Evolutionary conservation across 2,329 filamentous ascomycete genomes (phyloP), one percentile per base, ranked within the genome.

Genomic region (Paecilomyces formosus): DNA sequence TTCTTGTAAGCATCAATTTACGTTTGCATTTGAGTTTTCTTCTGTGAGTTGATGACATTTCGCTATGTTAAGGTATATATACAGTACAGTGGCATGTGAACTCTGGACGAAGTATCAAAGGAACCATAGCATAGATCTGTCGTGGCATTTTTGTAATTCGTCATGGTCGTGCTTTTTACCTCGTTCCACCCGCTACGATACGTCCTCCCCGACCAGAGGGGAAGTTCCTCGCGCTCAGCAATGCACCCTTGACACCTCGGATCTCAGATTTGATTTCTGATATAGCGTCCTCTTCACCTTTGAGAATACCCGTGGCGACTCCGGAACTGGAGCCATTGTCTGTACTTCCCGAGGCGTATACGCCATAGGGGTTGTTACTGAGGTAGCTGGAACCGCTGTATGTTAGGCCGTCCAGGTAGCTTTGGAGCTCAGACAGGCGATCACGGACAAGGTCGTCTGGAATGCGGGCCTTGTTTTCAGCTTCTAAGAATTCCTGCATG

Each of bases 221-320:
- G 62, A 88, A 88, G 61, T 86, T 84, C 62, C 82, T 81, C 8
- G 84, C 82, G 67, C 83, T 86, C 61, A 88, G 68, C 58, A 88
- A 74, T 2, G 85, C 83, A 12, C 85, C 85, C 70, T 88, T 88
- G 21, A 87, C 81, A 33, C 82, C 79, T 58, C 84, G 73, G 56
- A 88, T 86, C 64, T 87, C 84, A 50, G 78, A 77, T 69, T 82
- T 84, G 62, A 87, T 73, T 35, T 77, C 75, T 13, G 82, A 77
- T 58, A 86, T 79, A n/a, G 81, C 82, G 65, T 85, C 83, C 26
- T 82, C 78, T 63, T 81, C 79, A 22, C 71, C 74, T 63, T 74
- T 75, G 28, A 70, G 72, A n/a, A 70, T 63, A 3, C 69, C 70
- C 3, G 64, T 61, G 30, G 68, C 58, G 13, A 62, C 58, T 11